Evolutionary conservation across 2,329 filamentous ascomycete species (phyloP).

Genomic region (Trichoderma atroviride): DNA sequence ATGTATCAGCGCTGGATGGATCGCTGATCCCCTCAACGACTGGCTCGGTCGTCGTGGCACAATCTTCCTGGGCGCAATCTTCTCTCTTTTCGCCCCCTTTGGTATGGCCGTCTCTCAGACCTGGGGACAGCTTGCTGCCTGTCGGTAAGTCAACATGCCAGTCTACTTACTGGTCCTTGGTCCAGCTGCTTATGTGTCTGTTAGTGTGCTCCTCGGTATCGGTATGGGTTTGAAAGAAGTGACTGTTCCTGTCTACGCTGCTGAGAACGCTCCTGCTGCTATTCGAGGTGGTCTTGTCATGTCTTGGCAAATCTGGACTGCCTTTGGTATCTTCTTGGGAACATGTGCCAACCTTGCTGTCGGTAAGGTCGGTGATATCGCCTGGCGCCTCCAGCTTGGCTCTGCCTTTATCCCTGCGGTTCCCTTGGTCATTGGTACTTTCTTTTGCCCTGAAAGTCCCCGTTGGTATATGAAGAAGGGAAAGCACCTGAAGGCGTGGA

Average conservation of each 20-base stretch:
- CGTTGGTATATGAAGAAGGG: slow-evolving; percentile 68
- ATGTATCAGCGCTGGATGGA: slow-evolving; percentile 56
- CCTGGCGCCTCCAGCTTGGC: slow-evolving; percentile 66
- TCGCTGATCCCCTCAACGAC: slow-evolving; percentile 64
- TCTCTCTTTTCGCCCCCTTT: slow-evolving; percentile 64
- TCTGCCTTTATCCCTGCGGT: slow-evolving; percentile 68
- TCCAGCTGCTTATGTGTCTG: not conserved
- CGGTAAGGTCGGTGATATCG: slow-evolving; percentile 58
- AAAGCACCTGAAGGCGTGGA: slow-evolving; percentile 56
- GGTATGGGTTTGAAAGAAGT: slow-evolving; percentile 60
- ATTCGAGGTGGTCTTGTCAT: slow-evolving; percentile 58
- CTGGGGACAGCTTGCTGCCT: slow-evolving; percentile 61
- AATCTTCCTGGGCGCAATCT: slow-evolving; percentile 65
- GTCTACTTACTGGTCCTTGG: not conserved
- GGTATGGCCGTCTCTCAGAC: slow-evolving; percentile 61
- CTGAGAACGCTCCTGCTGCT: slow-evolving; percentile 55
- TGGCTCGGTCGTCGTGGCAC: slow-evolving; percentile 62
- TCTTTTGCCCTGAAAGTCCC: slow-evolving; percentile 65
- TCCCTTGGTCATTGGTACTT: slow-evolving; percentile 60
- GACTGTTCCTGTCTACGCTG: slow-evolving; percentile 57
- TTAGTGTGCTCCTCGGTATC: slow-evolving; percentile 54
- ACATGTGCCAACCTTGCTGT: slow-evolving; percentile 67
- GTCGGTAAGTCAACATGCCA: slow-evolving; percentile 44
- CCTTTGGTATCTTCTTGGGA: slow-evolving; percentile 65
- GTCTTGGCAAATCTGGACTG: slow-evolving; percentile 60